Conservation (phyloP, 176 grass and related monocot genomes). For the Phoenix roebelenii region DNA sequence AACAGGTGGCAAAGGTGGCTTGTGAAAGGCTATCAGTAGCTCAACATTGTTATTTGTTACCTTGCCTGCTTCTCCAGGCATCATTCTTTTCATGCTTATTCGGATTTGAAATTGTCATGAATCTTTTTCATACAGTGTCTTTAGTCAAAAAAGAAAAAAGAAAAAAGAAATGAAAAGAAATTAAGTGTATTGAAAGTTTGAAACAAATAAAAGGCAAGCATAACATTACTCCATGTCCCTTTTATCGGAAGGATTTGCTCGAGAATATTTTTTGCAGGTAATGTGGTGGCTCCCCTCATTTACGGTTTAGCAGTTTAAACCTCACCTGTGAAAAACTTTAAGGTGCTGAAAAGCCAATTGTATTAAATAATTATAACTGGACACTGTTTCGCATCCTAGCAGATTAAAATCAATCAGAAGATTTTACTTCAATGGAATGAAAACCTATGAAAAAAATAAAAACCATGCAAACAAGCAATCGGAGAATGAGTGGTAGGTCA, state of each 20-base stretch:
- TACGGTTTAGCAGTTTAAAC: not conserved
- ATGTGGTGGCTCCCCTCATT: conserved; percentile 20
- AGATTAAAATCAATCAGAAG: too few species aligned
- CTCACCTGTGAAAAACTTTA: too few species aligned
- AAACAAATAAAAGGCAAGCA: not conserved
- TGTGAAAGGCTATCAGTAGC: conserved; percentile 43
- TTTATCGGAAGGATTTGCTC: conserved; percentile 23
- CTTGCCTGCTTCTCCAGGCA: not conserved
- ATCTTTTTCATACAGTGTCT: conserved; percentile 22
- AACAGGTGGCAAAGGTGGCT: conserved; percentile 53
- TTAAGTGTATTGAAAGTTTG: not conserved
- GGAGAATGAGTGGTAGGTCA: too few species aligned
- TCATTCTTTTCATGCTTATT: conserved; percentile 31
- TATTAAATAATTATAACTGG: too few species aligned
- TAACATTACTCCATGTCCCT: conserved; percentile 24
- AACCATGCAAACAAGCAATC: too few species aligned
- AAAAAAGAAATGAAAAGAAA: not conserved
- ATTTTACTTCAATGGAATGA: too few species aligned
- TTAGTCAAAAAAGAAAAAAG: not conserved
- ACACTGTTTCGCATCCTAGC: too few species aligned
- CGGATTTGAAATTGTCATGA: conserved; percentile 40
- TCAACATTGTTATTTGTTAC: conserved; percentile 29
- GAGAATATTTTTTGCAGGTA: conserved; percentile 38
- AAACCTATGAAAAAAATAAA: too few species aligned
- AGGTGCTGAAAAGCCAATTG: too few species aligned